Conservation (phyloP, 805 yeast species). For the Yamadazyma sp. region DNA sequence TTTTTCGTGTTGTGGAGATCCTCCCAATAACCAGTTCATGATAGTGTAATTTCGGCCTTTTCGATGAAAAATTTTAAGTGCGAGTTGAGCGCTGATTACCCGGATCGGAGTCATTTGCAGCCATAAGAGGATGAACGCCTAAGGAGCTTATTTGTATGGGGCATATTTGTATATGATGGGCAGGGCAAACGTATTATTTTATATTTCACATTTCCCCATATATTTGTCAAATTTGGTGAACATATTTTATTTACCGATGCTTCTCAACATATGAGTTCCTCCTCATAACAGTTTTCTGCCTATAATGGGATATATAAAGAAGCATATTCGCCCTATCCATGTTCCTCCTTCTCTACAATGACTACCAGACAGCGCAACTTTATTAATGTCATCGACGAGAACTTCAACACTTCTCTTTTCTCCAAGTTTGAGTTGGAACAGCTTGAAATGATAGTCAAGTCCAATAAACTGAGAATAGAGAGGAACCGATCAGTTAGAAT, state of each 20-base stretch:
- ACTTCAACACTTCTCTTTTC: constrained; percentile 15
- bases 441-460: constrained; percentile 4
- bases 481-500: constrained; percentile 3
- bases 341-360: no score
- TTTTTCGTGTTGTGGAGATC: constrained; percentile 21
- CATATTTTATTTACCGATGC: no score
- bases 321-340: no score
- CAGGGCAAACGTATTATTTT: no score
- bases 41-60: neutral
- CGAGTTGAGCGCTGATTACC: constrained; percentile 7
- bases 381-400: constrained; percentile 19
- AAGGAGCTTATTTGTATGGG: no score
- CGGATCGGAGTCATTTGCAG: constrained; percentile 12
- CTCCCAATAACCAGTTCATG: constrained; percentile 48
- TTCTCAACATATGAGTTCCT: no score
- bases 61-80: constrained; percentile 9
- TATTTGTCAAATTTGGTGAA: no score
- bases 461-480: constrained; percentile 3
- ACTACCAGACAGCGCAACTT: no score
- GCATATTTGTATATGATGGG: no score
- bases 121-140: constrained; percentile 4
- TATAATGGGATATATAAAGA: no score
- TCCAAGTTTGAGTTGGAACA: constrained; percentile 7
- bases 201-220: no score
- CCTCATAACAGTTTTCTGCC: no score